Evolutionary conservation across 2,329 filamentous ascomycete species (phyloP).

Genomic region (Neofusicoccum kwambonambiense): DNA sequence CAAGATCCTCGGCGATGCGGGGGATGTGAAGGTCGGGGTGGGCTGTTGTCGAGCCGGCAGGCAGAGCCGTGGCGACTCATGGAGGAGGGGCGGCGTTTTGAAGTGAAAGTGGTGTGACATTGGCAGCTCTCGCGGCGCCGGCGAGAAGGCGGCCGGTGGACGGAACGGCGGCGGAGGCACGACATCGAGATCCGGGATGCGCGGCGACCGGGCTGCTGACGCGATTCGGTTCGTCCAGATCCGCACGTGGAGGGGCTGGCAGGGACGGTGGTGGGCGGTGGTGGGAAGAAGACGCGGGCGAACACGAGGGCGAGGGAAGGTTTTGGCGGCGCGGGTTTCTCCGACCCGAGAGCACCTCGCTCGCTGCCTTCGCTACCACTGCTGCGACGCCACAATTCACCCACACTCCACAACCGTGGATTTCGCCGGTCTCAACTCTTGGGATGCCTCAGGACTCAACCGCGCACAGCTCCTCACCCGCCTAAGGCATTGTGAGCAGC

Average conservation of each 20-base stretch:
- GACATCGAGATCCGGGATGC: not conserved
- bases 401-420: not conserved
- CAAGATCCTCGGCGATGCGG: not conserved
- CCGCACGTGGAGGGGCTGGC: not conserved
- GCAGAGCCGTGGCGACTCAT: not conserved
- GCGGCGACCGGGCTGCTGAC: too few species aligned
- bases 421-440: not conserved
- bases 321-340: not conserved
- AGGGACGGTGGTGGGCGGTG: not conserved
- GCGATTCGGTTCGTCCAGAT: too few species aligned
- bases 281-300: not conserved
- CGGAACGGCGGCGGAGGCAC: not conserved
- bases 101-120: not conserved
- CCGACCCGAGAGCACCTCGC: not conserved
- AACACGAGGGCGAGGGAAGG: not conserved
- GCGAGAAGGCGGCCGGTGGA: not conserved
- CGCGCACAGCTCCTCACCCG: too few species aligned
- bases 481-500: too few species aligned
- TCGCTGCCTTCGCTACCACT: not conserved
- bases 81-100: not conserved
- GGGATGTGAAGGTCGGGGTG: not conserved
- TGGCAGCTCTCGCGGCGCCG: not conserved
- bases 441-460: not conserved
- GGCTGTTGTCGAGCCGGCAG: not conserved
- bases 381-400: too few species aligned